phyloP scores from a whole-genome alignment of 371 early-diverging fungal genomes.

The Sporodiniella umbellata region DNA sequence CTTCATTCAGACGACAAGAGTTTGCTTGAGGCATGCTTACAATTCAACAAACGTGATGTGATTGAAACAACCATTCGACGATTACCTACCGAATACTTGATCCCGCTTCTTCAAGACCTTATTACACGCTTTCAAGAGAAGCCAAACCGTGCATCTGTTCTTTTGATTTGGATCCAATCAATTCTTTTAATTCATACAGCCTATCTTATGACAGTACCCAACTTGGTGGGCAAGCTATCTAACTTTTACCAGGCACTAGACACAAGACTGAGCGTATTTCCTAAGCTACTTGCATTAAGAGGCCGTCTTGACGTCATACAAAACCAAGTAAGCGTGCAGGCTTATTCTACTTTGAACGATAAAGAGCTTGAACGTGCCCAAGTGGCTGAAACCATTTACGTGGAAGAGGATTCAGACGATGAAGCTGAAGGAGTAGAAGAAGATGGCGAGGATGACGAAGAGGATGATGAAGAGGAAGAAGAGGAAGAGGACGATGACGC shows the following conservation, averaged over 20 bases:
- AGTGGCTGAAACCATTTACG: constrained; percentile 48
- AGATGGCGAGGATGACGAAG: constrained; percentile 41
- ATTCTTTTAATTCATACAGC: constrained; percentile 67
- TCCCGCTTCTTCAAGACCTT: constrained; percentile 68
- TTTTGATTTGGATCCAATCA: constrained; percentile 77
- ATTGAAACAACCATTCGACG: constrained; percentile 68
- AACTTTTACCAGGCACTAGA: constrained; percentile 73
- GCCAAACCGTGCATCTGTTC: constrained; percentile 59
- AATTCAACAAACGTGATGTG: constrained; percentile 56
- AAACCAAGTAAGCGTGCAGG: constrained; percentile 63
- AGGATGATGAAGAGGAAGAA: constrained; percentile 49
- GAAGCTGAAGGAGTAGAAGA: constrained; percentile 42
- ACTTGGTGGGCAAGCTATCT: constrained; percentile 60
- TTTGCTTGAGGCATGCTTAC: constrained; percentile 67
- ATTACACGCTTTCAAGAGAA: constrained; percentile 63
- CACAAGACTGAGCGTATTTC: constrained; percentile 56
- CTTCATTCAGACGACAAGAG: constrained; percentile 68
- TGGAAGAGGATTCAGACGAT: constrained; percentile 59
- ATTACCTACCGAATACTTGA: constrained; percentile 69
- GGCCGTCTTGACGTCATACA: constrained; percentile 81
- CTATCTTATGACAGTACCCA: constrained; percentile 70
- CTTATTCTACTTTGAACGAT: constrained; percentile 40
- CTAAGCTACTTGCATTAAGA: constrained; percentile 60
- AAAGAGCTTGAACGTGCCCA: constrained; percentile 28
- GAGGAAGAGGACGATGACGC: constrained; percentile 38